Base-by-base conservation (phyloP, 192 early-diverging fungal genomes). In the Cladochytrium replicatum region DNA sequence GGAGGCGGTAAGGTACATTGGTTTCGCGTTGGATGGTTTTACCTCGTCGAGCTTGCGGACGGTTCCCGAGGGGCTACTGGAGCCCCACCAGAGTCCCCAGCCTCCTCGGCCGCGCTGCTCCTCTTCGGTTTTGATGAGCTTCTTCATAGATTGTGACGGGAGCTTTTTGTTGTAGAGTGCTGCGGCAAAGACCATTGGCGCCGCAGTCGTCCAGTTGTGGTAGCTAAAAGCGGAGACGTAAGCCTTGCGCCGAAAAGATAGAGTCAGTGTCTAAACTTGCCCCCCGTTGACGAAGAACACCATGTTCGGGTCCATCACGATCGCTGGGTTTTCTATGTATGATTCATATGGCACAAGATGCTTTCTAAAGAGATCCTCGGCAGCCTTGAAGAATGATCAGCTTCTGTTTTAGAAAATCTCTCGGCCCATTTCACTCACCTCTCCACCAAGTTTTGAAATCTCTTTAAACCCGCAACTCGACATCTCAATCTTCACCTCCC, bases 121-220 rank as follows among this genome's bases (percentile, higher is more conserved):
- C 17, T 37, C 13, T 17, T n/a, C 17, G 34, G 34, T 13, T 17
- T 13, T 13, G 17, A 37, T 37, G 17, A 37, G 34, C 17, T 37
- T 37, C 34, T 37, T 37, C 13, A 37, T 37, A 13, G 34, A 37
- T 13, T 37, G 13, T 13, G 17, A 13, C 34, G 34, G 34, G 13
- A 37, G 34, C 17, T 37, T 37, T 37, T 37, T n/a, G n/a, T n/a
- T n/a, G n/a, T n/a, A n/a, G n/a, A n/a, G n/a, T n/a, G n/a, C n/a
- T n/a, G n/a, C n/a, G n/a, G n/a, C n/a, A n/a, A n/a, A 55, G 19
- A 91, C 52, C 24, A 82, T 59, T 17, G 86, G 84, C 7, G 65
- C 73, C 7, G 81, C 78, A 2, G 67, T 53, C 11, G 53, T 30
- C 80, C 84, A 77, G 43, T 70, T 64, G 43, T 77, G 80, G 54